Base-by-base conservation (phyloP, 768 basidiomycete species). In the Exidia glandulosa region DNA sequence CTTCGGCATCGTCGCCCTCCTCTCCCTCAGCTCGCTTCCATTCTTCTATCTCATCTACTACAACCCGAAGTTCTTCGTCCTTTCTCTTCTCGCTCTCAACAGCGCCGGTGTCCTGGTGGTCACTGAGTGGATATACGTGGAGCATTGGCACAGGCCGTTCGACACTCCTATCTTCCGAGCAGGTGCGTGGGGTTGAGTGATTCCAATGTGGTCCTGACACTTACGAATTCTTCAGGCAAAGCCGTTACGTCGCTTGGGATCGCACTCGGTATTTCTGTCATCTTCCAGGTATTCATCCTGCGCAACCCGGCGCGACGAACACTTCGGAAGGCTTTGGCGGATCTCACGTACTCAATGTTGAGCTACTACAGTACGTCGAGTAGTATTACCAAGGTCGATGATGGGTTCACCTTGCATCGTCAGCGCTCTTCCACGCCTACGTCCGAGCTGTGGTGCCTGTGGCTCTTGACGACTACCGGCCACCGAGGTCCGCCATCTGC, bases 201-300 rank as follows among this genome's bases (percentile, higher is more conserved):
- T n/a, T n/a, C 3, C 10, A 37, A 34, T 58, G 27, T 23, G 34
- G 9, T 29, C 5, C 2, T 56, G 36, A 56, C 34, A 1, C 32
- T n/a, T 59, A 23, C n/a, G 29, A 29, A 30, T 6, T 23, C 31
- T 34, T 27, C 32, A 57, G 59, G 56, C 16, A 62, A 63, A 16
- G 61, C 63, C 12, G 41, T 72, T n/a, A 64, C 61, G 3, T 61
- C 67, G 14, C 63, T 72, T 52, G 62, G 62, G 7, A 59, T 72
- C 30, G 71, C 70, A 2, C 59, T 72, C 2, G 64, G 58, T 13
- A 64, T 72, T 34, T 66, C 64, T 4, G 61, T 63, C n/a, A 62
- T 63, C 34, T 72, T 72, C 63, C 71, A 70, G 54, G 31, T 54
- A 3, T 61, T 69, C 57, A 62, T 70, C 52, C 65, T 69, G 0